Percentiles rank a stretch among this genome's conserved stretches.
These are phyloP conservation scores for Hymenoscyphus albidus DNA, from an alignment of 2,329 filamentous ascomycete species.

Conservation along the genomic window DNA sequence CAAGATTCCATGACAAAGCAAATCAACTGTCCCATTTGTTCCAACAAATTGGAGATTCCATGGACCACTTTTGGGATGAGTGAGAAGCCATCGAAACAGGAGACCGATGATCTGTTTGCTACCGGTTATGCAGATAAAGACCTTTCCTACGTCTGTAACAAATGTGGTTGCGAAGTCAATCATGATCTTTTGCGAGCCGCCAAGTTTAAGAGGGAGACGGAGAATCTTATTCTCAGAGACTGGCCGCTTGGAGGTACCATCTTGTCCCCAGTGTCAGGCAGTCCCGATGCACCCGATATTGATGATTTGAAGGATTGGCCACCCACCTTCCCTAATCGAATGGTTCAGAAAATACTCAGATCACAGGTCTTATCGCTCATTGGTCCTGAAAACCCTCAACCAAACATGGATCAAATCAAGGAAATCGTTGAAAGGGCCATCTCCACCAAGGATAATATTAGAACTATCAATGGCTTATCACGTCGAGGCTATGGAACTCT, in stretches of 20 bases:
- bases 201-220: conserved; percentile 58
- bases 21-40: conserved; percentile 55
- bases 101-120: conserved; percentile 39
- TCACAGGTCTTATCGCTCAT: conserved; percentile 41
- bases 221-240: conserved; percentile 43
- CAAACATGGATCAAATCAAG: conserved; percentile 50
- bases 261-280: conserved; percentile 50
- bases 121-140: conserved; percentile 58
- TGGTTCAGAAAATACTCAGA: conserved; percentile 48
- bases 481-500: conserved; percentile 25
- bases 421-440: conserved; percentile 47
- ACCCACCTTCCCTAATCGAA: conserved; percentile 54
- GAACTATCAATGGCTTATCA: conserved; percentile 38
- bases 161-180: conserved; percentile 48
- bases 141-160: conserved; percentile 48
- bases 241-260: conserved; percentile 66
- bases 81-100: conserved; percentile 36
- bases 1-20: conserved; percentile 47
- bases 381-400: conserved; percentile 24
- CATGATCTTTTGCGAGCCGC: conserved; percentile 57
- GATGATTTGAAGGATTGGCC: conserved; percentile 17
- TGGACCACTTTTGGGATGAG: conserved; percentile 55
- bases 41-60: conserved; percentile 40
- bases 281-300: conserved; percentile 39
- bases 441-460: conserved; percentile 37